phyloP scores from a whole-genome alignment of 164 flowering plant species.

The Akebia trifoliata region DNA sequence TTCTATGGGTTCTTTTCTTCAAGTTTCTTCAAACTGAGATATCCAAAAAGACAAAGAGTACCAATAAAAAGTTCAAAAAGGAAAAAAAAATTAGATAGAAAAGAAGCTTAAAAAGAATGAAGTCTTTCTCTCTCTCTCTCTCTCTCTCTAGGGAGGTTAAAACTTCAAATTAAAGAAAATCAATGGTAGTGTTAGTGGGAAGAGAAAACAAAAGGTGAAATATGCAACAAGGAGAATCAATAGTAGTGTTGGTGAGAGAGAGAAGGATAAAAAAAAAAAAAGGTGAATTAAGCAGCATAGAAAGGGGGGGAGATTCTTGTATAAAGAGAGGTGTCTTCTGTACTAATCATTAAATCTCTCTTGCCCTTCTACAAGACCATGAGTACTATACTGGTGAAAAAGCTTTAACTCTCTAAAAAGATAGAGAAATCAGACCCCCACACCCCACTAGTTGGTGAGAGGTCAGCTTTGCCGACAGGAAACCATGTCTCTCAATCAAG shows the following conservation, averaged over 20 bases:
- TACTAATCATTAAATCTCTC: slow-evolving; percentile 42
- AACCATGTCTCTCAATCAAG: slow-evolving; percentile 27
- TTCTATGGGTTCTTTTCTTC: too few relatives aligned
- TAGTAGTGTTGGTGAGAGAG: slow-evolving; percentile 10
- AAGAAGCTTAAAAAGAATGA: slow-evolving; percentile 2
- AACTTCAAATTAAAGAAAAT: slow-evolving; percentile 9
- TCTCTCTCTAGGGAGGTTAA: not conserved
- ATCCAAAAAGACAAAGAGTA: too few relatives aligned
- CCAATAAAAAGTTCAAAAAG: too few relatives aligned
- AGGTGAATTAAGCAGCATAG: slow-evolving; percentile 23
- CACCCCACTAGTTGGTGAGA: slow-evolving; percentile 37
- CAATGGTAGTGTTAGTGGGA: slow-evolving; percentile 12
- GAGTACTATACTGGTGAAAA: slow-evolving; percentile 36
- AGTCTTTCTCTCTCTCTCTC: not conserved
- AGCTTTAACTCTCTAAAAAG: slow-evolving; percentile 13
- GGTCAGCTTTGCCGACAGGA: slow-evolving; percentile 49
- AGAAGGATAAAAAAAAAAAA: not conserved
- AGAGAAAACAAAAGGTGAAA: slow-evolving; percentile 1
- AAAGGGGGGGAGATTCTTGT: slow-evolving; percentile 48
- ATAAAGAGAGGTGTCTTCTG: slow-evolving; percentile 35
- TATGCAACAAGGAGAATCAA: slow-evolving; percentile 16
- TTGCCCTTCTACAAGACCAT: slow-evolving; percentile 24
- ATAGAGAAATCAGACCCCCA: not conserved
- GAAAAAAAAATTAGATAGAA: not conserved
- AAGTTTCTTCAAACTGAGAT: too few relatives aligned